Evolutionary conservation across 176 grass and related monocot species (phyloP), one percentile per base, ranked within the genome.

Genomic region (Otatea glauca): DNA sequence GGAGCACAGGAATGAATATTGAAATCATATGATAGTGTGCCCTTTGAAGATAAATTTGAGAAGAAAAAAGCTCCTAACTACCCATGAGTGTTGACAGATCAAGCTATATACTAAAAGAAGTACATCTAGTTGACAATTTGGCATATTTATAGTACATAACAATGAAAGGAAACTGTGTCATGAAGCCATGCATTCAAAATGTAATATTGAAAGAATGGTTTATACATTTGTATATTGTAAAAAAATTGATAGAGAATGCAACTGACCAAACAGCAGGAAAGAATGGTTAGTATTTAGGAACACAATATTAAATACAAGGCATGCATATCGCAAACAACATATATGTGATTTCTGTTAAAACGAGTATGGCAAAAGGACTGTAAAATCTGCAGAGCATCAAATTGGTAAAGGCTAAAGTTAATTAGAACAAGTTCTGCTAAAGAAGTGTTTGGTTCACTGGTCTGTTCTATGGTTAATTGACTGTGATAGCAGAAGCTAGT

Each of bases 161-260:
- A 45, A 77, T 14, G 29, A 59, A 70, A 54, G 43, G 8, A 68
- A 90, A 66, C 21, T 41, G n/a, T 9, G 34, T 17, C 39, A 70
- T 13, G 9, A 50, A 68, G 4, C 10, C 29, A 59, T 75, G 65
- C 7, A 11, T 42, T 83, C 47, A 78, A 29, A 75, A 34, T 67
- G 60, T 47, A 20, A 39, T 15, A 44, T 27, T 84, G 56, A 44
- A 65, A 39, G 2, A 82, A 77, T 9, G 5, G 9, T 72, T 10
- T 54, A 70, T 76, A 63, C 23, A 54, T 25, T 42, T 17, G 24
- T 55, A 27, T 2, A 71, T 16, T 56, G 15, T 39, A 75, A 82
- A 56, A 76, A 62, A 62, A 73, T 17, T n/a, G 71, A 79, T 63
- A 35, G 6, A 80, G 13, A 84, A 80, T 63, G 43, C 50, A 75